Conservation (phyloP, 371 early-diverging fungal species). For the Rhizopus arrhizus region DNA sequence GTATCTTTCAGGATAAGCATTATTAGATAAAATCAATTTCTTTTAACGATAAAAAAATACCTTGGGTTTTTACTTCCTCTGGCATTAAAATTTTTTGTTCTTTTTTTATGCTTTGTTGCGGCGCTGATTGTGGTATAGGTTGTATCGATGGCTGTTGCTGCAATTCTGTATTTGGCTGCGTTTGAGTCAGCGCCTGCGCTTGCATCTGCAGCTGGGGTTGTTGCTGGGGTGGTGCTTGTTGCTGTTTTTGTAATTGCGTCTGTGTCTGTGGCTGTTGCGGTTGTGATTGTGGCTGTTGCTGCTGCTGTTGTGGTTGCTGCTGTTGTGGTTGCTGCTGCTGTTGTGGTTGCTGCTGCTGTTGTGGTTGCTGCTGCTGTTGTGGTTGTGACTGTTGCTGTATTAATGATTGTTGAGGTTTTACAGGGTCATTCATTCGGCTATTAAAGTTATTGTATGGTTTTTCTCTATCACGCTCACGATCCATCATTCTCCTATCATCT, state of each 20-base stretch:
- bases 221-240: not conserved
- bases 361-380: not conserved
- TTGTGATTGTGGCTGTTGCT: not conserved
- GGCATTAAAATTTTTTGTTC: not conserved
- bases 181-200: slow-evolving; percentile 1
- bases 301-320: not conserved
- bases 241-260: not conserved
- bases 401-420: not conserved
- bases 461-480: slow-evolving; percentile 29
- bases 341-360: slow-evolving; percentile 5
- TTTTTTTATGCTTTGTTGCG: not conserved
- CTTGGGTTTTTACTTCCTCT: not conserved
- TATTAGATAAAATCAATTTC: too few relatives aligned
- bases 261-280: not conserved
- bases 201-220: slow-evolving; percentile 4
- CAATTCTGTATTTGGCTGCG: not conserved
- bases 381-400: slow-evolving; percentile 6
- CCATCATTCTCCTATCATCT: slow-evolving; percentile 25
- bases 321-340: not conserved
- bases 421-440: slow-evolving; percentile 4
- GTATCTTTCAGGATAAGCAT: too few relatives aligned
- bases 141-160: not conserved
- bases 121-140: not conserved
- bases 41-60: not conserved
- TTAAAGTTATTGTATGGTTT: not conserved